Evolutionary conservation across 225 moss, liverwort and hornwort genomes (phyloP).

Genomic region (Neckera pumila): DNA sequence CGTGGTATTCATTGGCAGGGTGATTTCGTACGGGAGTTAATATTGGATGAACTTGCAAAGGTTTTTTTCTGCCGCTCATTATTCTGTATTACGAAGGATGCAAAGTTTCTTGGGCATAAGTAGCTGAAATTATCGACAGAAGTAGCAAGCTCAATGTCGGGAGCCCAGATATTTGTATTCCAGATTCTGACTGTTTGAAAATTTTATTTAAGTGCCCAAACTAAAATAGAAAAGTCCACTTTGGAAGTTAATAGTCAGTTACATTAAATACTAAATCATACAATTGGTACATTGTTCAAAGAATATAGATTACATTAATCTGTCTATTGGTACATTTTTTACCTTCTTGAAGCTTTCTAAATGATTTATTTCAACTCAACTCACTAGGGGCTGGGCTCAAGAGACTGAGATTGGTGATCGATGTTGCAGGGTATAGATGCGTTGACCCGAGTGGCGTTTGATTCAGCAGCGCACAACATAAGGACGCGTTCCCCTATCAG

Average conservation of each 20-base stretch:
- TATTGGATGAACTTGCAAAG: slow-evolving; percentile 80
- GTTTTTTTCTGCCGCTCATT: slow-evolving; percentile 14
- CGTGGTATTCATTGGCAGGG: slow-evolving; percentile 37
- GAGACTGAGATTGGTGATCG: not conserved
- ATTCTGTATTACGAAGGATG: not conserved
- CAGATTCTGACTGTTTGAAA: not conserved
- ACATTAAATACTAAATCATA: not conserved
- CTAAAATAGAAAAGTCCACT: too few species aligned
- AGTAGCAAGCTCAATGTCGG: not conserved
- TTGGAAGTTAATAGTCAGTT: not conserved
- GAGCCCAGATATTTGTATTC: not conserved
- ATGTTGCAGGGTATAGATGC: slow-evolving; percentile 78
- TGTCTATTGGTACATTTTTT: not conserved
- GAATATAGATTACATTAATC: not conserved
- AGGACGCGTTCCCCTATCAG: slow-evolving; percentile 35
- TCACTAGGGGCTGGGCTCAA: not conserved
- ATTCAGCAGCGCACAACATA: slow-evolving; percentile 27
- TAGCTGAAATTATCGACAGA: not conserved
- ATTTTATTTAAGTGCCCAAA: not conserved
- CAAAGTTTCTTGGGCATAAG: not conserved
- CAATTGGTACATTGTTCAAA: not conserved
- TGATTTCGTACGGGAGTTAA: slow-evolving; percentile 74
- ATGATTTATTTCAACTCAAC: not conserved
- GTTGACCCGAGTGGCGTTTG: slow-evolving; percentile 68
- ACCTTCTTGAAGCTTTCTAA: too few species aligned